Evolutionary conservation across 805 yeast species (phyloP).

Genomic region (Brettanomyces bruxellensis): DNA sequence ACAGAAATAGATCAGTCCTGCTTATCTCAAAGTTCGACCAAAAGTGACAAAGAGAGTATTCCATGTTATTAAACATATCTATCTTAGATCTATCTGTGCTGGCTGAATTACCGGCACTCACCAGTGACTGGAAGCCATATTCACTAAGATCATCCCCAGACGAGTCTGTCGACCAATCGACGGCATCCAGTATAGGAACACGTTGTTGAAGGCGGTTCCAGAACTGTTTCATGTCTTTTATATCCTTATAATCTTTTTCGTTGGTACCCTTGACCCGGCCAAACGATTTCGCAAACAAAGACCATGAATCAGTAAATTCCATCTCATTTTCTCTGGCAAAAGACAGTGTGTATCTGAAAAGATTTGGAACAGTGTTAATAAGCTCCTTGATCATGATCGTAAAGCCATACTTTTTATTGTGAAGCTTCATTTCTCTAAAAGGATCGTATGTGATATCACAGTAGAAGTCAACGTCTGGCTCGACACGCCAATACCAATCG

Average conservation of each 20-base stretch:
- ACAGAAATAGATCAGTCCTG: conserved; percentile 61
- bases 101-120: conserved; percentile 30
- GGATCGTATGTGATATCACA: conserved; percentile 94
- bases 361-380: conserved; percentile 70
- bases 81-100: conserved; percentile 22
- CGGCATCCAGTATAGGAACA: conserved; percentile 19
- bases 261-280: conserved; percentile 27
- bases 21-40: conserved; percentile 96
- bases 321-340: conserved; percentile 44
- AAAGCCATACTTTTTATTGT: conserved; percentile 74
- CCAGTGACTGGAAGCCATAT: conserved; percentile 25
- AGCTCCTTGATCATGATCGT: conserved; percentile 73
- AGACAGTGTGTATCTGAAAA: conserved; percentile 64
- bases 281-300: conserved; percentile 42
- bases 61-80: conserved; percentile 57
- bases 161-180: not conserved
- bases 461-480: conserved; percentile 82
- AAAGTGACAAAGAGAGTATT: conserved; percentile 76
- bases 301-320: conserved; percentile 59
- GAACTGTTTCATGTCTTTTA: conserved; percentile 17
- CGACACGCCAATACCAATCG: conserved; percentile 96
- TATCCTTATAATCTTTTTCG: conserved; percentile 20
- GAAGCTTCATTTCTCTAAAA: conserved; percentile 64
- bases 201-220: conserved; percentile 17
- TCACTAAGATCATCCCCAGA: conserved; percentile 1